Conservation (phyloP, 2,329 filamentous ascomycete species). For the Calonectria naviculata region DNA sequence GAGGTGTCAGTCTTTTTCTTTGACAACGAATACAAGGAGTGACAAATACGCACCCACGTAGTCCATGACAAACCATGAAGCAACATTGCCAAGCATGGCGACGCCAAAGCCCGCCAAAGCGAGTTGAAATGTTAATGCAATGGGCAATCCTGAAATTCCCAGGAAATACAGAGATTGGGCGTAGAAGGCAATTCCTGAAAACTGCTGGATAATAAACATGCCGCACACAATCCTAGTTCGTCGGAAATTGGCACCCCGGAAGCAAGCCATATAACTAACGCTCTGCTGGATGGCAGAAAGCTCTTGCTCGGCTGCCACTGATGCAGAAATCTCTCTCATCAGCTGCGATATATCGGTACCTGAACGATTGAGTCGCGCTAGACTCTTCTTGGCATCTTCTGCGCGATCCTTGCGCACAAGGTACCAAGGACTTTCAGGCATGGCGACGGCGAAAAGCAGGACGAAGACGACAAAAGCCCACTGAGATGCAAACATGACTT, state of each 20-base stretch:
- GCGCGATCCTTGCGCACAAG: neutral
- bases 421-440: constrained; percentile 13
- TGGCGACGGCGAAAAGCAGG: neutral
- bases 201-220: constrained; percentile 12
- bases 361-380: neutral
- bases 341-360: neutral
- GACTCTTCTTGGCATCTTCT: neutral
- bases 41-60: neutral
- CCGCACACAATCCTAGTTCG: constrained; percentile 5
- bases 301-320: neutral
- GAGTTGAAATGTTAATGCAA: neutral
- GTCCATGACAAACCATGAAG: constrained; percentile 6
- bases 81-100: neutral
- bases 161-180: constrained; percentile 7
- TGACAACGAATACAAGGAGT: too few relatives aligned
- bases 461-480: constrained; percentile 5
- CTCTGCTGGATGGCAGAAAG: neutral
- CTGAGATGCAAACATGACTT: constrained; percentile 8
- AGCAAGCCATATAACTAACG: neutral
- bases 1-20: too few relatives aligned
- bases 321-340: neutral
- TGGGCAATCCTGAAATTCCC: neutral
- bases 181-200: constrained; percentile 1
- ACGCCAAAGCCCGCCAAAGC: constrained; percentile 5
- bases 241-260: neutral